A percentile compares a stretch with the other conserved stretches of the same genome.
Conservation (phyloP, 2,329 filamentous ascomycete genomes). For the Arthrobotrys pseudoclavata region DNA sequence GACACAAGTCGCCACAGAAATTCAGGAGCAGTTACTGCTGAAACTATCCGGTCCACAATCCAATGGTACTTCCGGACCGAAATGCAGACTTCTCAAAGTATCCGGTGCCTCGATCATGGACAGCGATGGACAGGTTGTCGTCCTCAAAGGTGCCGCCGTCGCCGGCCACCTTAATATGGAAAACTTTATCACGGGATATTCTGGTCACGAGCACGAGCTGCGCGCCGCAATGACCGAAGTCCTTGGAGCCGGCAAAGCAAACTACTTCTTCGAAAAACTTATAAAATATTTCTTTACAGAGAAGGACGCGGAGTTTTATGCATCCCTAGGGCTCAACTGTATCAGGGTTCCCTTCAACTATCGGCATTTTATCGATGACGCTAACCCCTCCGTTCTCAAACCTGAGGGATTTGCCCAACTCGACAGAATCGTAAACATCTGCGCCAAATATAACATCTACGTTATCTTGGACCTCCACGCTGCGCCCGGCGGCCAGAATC, state of each 20-base stretch:
- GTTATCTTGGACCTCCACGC: conserved; percentile 71
- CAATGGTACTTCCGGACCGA: background rate
- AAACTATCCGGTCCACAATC: conserved; percentile 34
- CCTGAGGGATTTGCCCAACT: conserved; percentile 68
- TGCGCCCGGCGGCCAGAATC: conserved; percentile 70
- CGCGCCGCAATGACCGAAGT: conserved; percentile 68
- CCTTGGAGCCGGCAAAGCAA: conserved; percentile 68
- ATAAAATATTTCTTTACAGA: conserved; percentile 70
- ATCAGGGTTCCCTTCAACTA: conserved; percentile 69
- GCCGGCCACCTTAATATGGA: conserved; percentile 65
- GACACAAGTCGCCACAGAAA: conserved; percentile 49
- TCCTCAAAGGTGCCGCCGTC: conserved; percentile 68
- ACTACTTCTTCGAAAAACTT: conserved; percentile 70
- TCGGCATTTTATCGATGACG: conserved; percentile 69
- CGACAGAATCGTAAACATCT: conserved; percentile 62
- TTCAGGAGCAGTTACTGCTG: conserved; percentile 49
- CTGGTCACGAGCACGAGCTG: conserved; percentile 69
- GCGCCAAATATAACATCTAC: conserved; percentile 69
- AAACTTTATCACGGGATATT: conserved; percentile 70
- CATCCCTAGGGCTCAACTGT: conserved; percentile 68
- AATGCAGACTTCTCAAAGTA: conserved; percentile 65
- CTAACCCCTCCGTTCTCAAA: conserved; percentile 68
- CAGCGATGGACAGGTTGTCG: conserved; percentile 67
- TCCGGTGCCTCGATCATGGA: conserved; percentile 68
- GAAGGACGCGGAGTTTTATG: conserved; percentile 69